Conservation (phyloP, 139 green algal species). For the Chlamydomonas sp. region DNA sequence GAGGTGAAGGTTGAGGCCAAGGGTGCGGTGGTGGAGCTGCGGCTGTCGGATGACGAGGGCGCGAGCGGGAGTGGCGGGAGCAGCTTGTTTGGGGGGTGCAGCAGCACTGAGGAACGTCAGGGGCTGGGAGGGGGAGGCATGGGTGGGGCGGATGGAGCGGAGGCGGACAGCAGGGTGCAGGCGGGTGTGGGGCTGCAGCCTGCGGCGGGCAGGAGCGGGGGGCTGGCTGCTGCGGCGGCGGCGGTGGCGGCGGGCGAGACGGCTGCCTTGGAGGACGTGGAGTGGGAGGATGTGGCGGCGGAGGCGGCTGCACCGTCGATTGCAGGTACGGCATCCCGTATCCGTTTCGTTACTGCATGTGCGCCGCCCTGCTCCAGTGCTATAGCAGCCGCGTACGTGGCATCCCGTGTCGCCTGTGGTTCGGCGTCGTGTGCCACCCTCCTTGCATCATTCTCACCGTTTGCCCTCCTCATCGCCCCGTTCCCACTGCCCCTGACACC, state of each 20-base stretch:
- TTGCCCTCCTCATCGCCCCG: too few relatives aligned
- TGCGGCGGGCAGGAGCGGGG: neutral
- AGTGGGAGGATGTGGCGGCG: conserved; percentile 69
- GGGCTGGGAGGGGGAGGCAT: neutral
- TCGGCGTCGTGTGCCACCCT: too few relatives aligned
- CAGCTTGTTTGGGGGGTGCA: conserved; percentile 40
- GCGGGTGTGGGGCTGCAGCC: neutral
- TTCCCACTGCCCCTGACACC: neutral
- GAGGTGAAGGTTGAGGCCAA: neutral
- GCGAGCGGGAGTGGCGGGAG: conserved; percentile 5
- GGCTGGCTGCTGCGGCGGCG: neutral
- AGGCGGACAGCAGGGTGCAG: neutral
- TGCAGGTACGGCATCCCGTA: neutral
- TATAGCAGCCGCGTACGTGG: too few relatives aligned
- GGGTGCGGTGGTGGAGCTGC: conserved; percentile 12
- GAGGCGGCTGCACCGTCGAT: conserved; percentile 34
- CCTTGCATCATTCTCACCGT: too few relatives aligned
- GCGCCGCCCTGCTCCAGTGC: neutral
- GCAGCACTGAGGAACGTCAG: neutral
- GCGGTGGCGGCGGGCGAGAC: neutral
- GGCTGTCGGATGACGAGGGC: conserved; percentile 9
- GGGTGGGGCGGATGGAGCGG: neutral
- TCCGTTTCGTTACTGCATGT: too few relatives aligned
- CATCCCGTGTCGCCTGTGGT: too few relatives aligned
- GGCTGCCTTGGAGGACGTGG: conserved; percentile 33